Conservation (phyloP, 2,329 filamentous ascomycete genomes). For the Akanthomyces dipterigenus region DNA sequence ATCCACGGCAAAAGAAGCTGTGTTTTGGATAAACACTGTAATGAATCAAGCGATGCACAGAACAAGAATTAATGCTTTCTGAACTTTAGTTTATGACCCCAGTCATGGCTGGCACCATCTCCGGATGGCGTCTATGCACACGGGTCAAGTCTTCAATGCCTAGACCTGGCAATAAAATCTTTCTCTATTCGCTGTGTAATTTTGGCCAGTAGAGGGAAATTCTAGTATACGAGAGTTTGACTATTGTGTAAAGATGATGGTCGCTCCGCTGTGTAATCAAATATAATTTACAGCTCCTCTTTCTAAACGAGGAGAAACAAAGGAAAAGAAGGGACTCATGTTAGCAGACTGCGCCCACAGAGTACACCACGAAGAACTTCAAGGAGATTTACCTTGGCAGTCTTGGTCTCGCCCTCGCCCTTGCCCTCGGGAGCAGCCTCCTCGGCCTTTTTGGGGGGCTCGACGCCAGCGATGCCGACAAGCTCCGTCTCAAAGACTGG, state of each 20-base stretch:
- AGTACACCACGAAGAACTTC: conserved; percentile 3
- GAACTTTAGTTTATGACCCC: not conserved
- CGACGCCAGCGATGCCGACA: conserved; percentile 71
- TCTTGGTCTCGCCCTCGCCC: not conserved
- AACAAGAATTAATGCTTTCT: not conserved
- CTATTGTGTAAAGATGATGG: not conserved
- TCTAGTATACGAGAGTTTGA: not conserved
- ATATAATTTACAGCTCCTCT: conserved; percentile 9
- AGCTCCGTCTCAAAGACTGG: conserved; percentile 88
- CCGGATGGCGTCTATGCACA: too few relatives aligned
- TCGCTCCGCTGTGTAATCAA: conserved; percentile 3
- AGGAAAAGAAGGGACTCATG: not conserved
- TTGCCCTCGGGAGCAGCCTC: conserved; percentile 1
- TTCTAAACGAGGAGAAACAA: not conserved
- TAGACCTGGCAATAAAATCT: too few relatives aligned
- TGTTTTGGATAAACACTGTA: conserved; percentile 37
- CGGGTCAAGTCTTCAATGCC: too few relatives aligned
- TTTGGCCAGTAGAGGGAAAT: too few relatives aligned
- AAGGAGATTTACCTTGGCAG: conserved; percentile 7
- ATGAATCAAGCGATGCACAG: not conserved
- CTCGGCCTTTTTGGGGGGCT: not conserved
- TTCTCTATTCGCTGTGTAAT: too few relatives aligned
- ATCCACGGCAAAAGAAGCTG: conserved; percentile 46
- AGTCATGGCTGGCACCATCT: not conserved
- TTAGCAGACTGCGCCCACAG: conserved; percentile 4